A percentile compares a stretch with the other conserved stretches of the same genome.
Evolutionary conservation across 2,329 filamentous ascomycete species (phyloP).

Genomic region (Domatiomyces globalis): DNA sequence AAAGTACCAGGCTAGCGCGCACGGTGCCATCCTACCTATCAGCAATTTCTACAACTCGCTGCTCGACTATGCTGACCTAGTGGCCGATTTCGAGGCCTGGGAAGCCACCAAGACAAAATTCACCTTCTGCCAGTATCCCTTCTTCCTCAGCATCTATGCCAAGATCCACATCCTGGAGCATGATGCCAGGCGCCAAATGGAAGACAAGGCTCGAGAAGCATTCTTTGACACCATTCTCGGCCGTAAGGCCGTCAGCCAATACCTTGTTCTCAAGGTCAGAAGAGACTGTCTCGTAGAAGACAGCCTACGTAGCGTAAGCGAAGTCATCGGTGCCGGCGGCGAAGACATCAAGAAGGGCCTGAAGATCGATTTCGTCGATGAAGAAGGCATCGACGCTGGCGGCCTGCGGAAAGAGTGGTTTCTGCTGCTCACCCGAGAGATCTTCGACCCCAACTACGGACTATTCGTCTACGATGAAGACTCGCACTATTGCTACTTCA

Average conservation of each 20-base stretch:
- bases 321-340: slow-evolving; percentile 63
- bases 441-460: slow-evolving; percentile 85
- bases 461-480: slow-evolving; percentile 88
- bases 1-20: slow-evolving; percentile 32
- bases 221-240: slow-evolving; percentile 83
- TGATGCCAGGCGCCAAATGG: slow-evolving; percentile 80
- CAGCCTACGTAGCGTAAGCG: slow-evolving; percentile 69
- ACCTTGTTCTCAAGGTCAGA: slow-evolving; percentile 62
- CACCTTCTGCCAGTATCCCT: slow-evolving; percentile 82
- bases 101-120: slow-evolving; percentile 61
- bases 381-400: slow-evolving; percentile 83
- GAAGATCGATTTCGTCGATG: slow-evolving; percentile 69
- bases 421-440: slow-evolving; percentile 68
- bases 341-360: slow-evolving; percentile 86
- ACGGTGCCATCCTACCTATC: slow-evolving; percentile 58
- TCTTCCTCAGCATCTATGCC: slow-evolving; percentile 79
- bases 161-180: slow-evolving; percentile 85
- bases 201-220: slow-evolving; percentile 70
- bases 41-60: slow-evolving; percentile 80
- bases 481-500: slow-evolving; percentile 84
- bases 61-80: slow-evolving; percentile 72
- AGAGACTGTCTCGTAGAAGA: slow-evolving; percentile 48
- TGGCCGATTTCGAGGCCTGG: slow-evolving; percentile 79
- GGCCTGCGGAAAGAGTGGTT: slow-evolving; percentile 93
- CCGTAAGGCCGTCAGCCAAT: slow-evolving; percentile 58